Percentiles rank a stretch among this genome's conserved stretches.
Conservation (phyloP, 345 rosid species). For the Rhodomyrtus tomentosa region DNA sequence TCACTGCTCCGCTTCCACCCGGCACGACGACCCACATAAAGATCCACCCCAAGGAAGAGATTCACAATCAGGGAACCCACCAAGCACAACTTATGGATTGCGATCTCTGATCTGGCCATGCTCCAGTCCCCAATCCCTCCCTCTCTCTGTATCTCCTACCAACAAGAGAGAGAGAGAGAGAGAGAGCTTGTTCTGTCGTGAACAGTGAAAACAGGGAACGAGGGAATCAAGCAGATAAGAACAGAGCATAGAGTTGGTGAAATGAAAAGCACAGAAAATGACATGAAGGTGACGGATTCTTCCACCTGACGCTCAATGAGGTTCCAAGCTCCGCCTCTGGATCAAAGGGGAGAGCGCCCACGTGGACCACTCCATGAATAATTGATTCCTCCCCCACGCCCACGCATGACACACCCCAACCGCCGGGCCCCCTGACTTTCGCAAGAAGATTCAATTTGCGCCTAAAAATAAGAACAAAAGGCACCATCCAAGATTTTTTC, state of each 20-base stretch:
- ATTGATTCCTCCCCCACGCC: no score
- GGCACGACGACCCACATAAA: not conserved
- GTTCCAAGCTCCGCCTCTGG: no score
- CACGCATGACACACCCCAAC: no score
- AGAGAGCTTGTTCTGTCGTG: not conserved
- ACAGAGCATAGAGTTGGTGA: not conserved
- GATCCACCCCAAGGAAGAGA: not conserved
- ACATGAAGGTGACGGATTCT: no score
- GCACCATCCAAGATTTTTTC: no score
- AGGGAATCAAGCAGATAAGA: not conserved
- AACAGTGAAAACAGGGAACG: not conserved
- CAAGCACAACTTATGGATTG: not conserved
- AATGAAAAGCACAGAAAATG: not conserved
- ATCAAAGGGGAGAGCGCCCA: no score
- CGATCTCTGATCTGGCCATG: not conserved
- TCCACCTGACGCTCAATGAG: no score
- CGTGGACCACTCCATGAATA: no score
- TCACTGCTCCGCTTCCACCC: not conserved
- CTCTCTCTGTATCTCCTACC: not conserved
- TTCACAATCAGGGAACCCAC: slow-evolving; percentile 24
- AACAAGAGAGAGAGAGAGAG: not conserved
- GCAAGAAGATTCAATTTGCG: no score
- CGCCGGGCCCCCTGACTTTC: no score
- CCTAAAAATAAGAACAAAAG: no score
- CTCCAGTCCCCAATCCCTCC: not conserved